These are phyloP conservation scores for Wickerhamomyces silvicola DNA, from an alignment of 805 yeast species.

Conservation along the genomic window DNA sequence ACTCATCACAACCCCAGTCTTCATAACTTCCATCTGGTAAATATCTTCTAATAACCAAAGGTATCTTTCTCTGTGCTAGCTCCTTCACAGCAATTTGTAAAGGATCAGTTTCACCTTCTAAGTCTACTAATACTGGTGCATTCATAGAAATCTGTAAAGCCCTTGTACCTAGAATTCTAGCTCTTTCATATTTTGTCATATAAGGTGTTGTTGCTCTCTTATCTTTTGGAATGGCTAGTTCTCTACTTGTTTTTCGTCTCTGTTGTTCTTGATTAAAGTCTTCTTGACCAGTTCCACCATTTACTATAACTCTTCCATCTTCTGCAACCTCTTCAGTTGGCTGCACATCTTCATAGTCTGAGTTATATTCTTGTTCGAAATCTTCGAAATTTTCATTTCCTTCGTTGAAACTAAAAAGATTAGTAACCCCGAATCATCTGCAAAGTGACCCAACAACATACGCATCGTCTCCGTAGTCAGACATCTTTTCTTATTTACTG, in stretches of 20 bases:
- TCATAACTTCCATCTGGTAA: constrained; percentile 95
- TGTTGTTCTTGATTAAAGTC: constrained; percentile 34
- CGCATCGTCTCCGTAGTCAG: constrained; percentile 50
- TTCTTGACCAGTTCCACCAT: constrained; percentile 61
- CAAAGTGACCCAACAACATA: constrained; percentile 15
- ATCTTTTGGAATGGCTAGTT: constrained; percentile 84
- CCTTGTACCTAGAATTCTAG: constrained; percentile 94
- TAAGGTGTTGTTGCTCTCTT: constrained; percentile 94
- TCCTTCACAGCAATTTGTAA: constrained; percentile 97
- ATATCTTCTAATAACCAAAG: constrained; percentile 90
- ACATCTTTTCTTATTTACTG: constrained; percentile 28
- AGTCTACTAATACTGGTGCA: constrained; percentile 96
- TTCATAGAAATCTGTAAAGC: constrained; percentile 97
- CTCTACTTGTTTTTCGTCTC: constrained; percentile 61
- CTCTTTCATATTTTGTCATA: constrained; percentile 98
- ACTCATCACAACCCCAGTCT: constrained; percentile 98
- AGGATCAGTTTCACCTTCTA: constrained; percentile 99
- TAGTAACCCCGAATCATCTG: too few relatives aligned
- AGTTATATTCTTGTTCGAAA: constrained; percentile 78
- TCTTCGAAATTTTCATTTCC: constrained; percentile 68
- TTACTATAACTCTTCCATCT: constrained; percentile 68
- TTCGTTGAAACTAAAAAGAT: constrained; percentile 51
- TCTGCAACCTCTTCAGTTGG: constrained; percentile 35
- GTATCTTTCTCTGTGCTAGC: constrained; percentile 88
- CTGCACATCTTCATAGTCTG: constrained; percentile 56